phyloP scores from a whole-genome alignment of 352 stramenopile genomes.

The Hyaloperonospora brassicae region DNA sequence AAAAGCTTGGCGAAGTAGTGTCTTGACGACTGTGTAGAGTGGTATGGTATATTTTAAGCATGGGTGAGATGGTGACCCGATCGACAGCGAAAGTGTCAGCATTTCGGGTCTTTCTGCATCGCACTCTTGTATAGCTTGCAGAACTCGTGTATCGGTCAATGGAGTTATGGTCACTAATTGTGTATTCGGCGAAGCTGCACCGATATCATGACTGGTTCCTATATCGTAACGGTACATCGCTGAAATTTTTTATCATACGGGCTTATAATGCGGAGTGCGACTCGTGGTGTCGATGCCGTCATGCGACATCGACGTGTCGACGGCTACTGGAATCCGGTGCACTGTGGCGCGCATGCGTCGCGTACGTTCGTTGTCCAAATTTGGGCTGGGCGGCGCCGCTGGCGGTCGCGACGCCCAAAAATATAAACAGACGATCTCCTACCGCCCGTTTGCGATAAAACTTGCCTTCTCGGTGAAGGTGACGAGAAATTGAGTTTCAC shows the following conservation, averaged over 20 bases:
- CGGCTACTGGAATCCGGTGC: neutral
- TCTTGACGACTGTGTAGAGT: neutral
- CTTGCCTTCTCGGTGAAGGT: no score
- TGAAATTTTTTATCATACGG: neutral
- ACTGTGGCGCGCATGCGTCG: neutral
- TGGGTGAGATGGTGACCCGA: neutral
- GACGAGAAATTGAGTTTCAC: no score
- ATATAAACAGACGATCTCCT: neutral
- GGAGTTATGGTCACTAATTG: neutral
- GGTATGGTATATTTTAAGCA: neutral
- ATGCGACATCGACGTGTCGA: neutral
- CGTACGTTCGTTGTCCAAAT: neutral
- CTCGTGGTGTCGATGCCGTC: neutral
- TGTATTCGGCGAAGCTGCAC: neutral
- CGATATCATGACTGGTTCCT: constrained; percentile 1
- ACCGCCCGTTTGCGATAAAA: no score
- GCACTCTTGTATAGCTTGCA: no score
- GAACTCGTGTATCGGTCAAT: neutral
- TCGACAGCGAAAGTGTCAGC: neutral
- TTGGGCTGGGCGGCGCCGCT: no score
- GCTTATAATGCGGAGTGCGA: neutral
- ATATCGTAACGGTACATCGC: neutral
- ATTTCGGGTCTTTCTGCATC: no score
- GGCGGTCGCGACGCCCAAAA: neutral
- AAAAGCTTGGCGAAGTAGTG: neutral